Conservation (phyloP, 2,329 filamentous ascomycete genomes). For the Corynespora cassiicola region DNA sequence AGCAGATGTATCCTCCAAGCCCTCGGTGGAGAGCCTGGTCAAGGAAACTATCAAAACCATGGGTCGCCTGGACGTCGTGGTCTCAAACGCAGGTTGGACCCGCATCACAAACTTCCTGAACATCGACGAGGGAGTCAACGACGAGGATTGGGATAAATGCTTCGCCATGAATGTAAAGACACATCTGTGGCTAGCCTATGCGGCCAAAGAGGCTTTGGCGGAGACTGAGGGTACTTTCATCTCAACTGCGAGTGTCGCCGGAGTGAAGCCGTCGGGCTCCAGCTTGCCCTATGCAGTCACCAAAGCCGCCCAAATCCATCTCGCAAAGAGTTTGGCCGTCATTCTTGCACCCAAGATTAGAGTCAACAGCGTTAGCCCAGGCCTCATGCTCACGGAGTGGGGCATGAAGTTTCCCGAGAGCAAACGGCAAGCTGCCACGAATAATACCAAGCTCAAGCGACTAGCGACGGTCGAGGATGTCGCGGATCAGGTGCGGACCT, state of each 20-base stretch:
- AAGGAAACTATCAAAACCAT: conserved; percentile 52
- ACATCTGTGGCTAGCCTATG: conserved; percentile 59
- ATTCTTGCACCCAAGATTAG: conserved; percentile 68
- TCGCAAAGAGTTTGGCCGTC: conserved; percentile 69
- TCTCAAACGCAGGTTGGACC: conserved; percentile 66
- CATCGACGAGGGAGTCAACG: conserved; percentile 63
- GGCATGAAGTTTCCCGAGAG: conserved; percentile 54
- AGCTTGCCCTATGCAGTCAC: conserved; percentile 80
- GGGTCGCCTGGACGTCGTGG: conserved; percentile 56
- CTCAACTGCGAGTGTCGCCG: conserved; percentile 69
- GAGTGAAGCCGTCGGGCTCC: conserved; percentile 68
- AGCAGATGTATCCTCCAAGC: conserved; percentile 53
- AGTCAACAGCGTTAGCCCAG: conserved; percentile 70
- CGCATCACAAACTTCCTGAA: conserved; percentile 65
- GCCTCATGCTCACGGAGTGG: conserved; percentile 67
- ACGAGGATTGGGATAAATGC: conserved; percentile 71
- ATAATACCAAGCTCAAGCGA: conserved; percentile 55
- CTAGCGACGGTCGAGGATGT: conserved; percentile 61
- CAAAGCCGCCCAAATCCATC: conserved; percentile 75
- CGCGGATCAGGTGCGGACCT: conserved; percentile 41
- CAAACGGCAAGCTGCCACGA: conserved; percentile 51
- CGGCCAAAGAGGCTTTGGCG: conserved; percentile 65
- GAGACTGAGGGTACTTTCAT: conserved; percentile 68
- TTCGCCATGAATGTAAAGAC: conserved; percentile 68
- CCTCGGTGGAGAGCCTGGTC: conserved; percentile 52